Evolutionary conservation across 108 stramenopile species (phyloP), one percentile per base, ranked within the genome.

Genomic region (Cyclostephanos tholiformis): DNA sequence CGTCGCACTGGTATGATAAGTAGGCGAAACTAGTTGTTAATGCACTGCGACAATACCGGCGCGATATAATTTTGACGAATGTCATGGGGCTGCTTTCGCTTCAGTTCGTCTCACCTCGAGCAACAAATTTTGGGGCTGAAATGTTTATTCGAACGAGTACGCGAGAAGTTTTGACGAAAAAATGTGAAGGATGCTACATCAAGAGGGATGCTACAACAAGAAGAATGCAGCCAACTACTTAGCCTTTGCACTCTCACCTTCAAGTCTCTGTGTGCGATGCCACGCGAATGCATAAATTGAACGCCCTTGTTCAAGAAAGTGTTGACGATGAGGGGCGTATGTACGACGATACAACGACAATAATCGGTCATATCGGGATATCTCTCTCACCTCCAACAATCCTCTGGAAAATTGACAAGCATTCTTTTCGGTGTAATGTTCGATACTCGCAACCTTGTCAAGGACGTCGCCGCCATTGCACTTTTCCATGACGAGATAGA

Each of bases 391-490:
- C 36, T 78, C 70, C 26, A 97, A 73, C 38, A 98, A 58, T 14
- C 77, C 72, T 29, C 74, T 71, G 43, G 90, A 79, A 2, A 97
- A 75, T 63, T 95, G 84, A 12, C 96, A 88, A 6, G 99, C 98
- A 68, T 99, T 97, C 55, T 82, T 88, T 75, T 99, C 99, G 10
- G 88, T 95, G 81, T 99, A 99, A 12, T 64, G 75, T 23, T 85
- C 88, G 79, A 88, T 81, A 7, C 78, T 75, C 11, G 93, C 90
- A 68, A 99, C 97, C 39, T 95, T 89, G 77, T 98, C 97, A 71
- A 99, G 97, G 6, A 98, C 92, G 74, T 99, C 98, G 7, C 99
- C 99, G 27, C 98, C 98, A 19, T 66, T 80, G 79, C 92, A 88
- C 14, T 84, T 82, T 74, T 98, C 95, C 84, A 96, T 93, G 3